These are phyloP conservation scores for Allomyces macrogynus DNA, from an alignment of 192 early-diverging fungal genomes.

Conservation along the genomic window DNA sequence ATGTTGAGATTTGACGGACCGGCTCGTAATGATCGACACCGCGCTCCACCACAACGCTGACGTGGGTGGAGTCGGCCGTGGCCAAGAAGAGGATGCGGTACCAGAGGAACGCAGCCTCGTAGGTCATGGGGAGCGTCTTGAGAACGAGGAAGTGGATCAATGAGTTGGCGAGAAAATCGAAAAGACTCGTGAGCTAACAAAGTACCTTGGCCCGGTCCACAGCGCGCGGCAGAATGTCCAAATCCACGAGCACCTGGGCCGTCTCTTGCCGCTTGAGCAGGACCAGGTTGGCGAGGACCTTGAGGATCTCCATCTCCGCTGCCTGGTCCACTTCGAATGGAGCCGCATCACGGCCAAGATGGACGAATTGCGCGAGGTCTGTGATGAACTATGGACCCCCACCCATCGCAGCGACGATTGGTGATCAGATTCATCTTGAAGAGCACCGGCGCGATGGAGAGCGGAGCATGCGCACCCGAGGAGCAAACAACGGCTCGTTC, in stretches of 20 bases:
- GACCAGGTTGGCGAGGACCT: conserved; percentile 45
- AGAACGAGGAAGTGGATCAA: background rate
- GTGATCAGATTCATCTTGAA: too few species aligned
- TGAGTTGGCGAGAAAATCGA: background rate
- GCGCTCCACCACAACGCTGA: conserved; percentile 16
- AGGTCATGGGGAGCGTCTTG: conserved; percentile 13
- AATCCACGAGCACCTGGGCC: conserved; percentile 19
- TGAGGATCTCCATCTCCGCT: conserved; percentile 26
- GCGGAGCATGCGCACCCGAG: too few species aligned
- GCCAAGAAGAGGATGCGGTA: conserved; percentile 46
- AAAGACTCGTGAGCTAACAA: background rate
- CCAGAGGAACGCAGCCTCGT: conserved; percentile 36
- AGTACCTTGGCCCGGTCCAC: conserved; percentile 22
- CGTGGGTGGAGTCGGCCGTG: conserved; percentile 21
- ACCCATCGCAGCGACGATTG: too few species aligned
- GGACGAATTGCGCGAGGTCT: too few species aligned
- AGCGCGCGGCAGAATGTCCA: conserved; percentile 17
- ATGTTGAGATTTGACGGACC: conserved; percentile 10
- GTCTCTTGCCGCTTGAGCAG: conserved; percentile 24
- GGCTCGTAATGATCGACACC: conserved; percentile 14
- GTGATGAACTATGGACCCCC: too few species aligned
- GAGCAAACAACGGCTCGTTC: too few species aligned
- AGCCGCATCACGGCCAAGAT: too few species aligned
- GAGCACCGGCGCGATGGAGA: too few species aligned
- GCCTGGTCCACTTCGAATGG: conserved; percentile 4